Conservation (phyloP, 163 green algal genomes). For the Chlorella variabilis region DNA sequence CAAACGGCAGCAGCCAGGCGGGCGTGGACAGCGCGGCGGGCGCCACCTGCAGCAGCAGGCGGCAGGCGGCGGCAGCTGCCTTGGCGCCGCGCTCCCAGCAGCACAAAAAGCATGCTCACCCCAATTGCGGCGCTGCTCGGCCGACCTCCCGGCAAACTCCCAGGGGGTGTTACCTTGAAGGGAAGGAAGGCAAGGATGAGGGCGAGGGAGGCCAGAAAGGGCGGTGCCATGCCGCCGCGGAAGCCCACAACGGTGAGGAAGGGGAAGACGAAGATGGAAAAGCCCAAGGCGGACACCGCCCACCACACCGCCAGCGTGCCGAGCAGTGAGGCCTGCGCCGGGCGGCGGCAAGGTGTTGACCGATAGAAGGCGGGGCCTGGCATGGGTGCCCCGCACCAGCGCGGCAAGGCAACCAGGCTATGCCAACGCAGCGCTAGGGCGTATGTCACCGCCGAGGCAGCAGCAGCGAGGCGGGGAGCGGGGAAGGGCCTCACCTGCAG, state of each 20-base stretch:
- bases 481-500: conserved; percentile 27
- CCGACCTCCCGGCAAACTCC: no score
- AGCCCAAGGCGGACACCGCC: conserved; percentile 17
- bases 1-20: not conserved
- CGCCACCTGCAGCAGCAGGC: conserved; percentile 6
- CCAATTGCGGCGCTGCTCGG: no score
- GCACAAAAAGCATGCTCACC: not conserved
- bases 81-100: not conserved
- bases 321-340: conserved; percentile 14
- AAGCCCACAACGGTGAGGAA: conserved; percentile 34
- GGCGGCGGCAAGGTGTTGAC: not conserved
- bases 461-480: no score
- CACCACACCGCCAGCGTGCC: conserved; percentile 30
- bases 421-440: no score
- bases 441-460: no score
- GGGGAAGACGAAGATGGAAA: conserved; percentile 20
- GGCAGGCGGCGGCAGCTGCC: not conserved
- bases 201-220: not conserved
- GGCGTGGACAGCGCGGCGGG: conserved; percentile 1
- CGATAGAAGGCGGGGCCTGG: not conserved
- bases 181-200: conserved; percentile 19
- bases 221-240: not conserved
- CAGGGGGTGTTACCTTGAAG: conserved; percentile 38
- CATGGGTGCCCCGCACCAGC: no score
- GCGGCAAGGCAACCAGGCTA: no score